phyloP scores from a whole-genome alignment of 108 stramenopile species.

The Nitzschia sp. region DNA sequence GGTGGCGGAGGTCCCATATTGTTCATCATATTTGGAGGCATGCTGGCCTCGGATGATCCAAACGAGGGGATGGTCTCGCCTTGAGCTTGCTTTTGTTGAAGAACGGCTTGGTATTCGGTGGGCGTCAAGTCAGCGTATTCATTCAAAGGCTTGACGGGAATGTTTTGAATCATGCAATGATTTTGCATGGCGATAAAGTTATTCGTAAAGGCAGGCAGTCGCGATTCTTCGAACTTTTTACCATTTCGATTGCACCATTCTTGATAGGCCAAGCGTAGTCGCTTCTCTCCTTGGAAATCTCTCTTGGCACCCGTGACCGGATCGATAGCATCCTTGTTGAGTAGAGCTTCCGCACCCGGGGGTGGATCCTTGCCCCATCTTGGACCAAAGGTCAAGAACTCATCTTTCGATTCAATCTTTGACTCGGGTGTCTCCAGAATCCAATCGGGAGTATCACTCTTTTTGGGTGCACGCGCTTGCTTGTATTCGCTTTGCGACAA shows the following conservation, averaged over 20 bases:
- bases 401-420: neutral
- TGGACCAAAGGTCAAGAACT: conserved; percentile 3
- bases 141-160: conserved; percentile 14
- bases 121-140: conserved; percentile 24
- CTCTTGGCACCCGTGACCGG: neutral
- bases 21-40: neutral
- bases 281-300: conserved; percentile 2
- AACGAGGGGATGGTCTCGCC: neutral
- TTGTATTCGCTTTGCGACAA: conserved; percentile 26
- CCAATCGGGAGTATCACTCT: conserved; percentile 3
- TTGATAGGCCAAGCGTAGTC: conserved; percentile 13
- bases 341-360: neutral
- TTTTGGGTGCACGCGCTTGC: neutral
- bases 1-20: neutral
- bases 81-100: neutral
- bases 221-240: conserved; percentile 21
- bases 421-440: neutral
- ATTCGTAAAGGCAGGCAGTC: conserved; percentile 17
- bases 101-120: conserved; percentile 9
- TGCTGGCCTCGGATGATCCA: neutral
- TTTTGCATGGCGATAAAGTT: conserved; percentile 16
- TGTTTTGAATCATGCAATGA: conserved; percentile 6
- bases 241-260: conserved; percentile 19
- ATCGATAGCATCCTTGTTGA: conserved; percentile 5
- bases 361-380: conserved; percentile 6